Percentiles rank a stretch among this genome's conserved stretches.
phyloP scores from a whole-genome alignment of 2,329 filamentous ascomycete species.

The Blumeriella jaapii region DNA sequence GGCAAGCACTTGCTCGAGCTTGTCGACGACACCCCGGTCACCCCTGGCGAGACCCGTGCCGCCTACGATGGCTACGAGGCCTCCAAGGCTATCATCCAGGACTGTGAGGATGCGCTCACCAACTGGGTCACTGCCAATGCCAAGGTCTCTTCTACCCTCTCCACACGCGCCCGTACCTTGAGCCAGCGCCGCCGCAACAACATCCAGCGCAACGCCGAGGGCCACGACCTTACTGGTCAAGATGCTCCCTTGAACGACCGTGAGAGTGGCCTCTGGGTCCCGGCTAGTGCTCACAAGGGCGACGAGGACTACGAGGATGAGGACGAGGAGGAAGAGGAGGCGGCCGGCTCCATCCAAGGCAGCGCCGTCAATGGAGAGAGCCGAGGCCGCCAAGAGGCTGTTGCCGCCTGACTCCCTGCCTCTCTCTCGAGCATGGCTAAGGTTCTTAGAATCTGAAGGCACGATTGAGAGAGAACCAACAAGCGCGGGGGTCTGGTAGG shows the following conservation, averaged over 20 bases:
- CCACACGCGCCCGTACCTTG: constrained; percentile 74
- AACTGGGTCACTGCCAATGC: constrained; percentile 94
- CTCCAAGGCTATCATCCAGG: constrained; percentile 97
- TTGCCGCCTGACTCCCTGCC: constrained; percentile 26
- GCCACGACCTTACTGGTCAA: constrained; percentile 72
- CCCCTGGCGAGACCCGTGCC: constrained; percentile 87
- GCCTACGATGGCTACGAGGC: constrained; percentile 98
- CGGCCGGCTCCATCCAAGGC: constrained; percentile 39
- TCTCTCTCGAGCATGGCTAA: constrained; percentile 1
- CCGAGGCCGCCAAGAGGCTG: constrained; percentile 37
- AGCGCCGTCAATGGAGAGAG: constrained; percentile 45
- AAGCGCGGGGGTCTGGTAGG: no score
- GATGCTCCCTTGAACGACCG: constrained; percentile 67
- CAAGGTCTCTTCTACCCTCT: constrained; percentile 77
- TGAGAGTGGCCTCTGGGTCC: constrained; percentile 72
- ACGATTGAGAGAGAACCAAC: no score
- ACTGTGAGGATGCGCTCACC: constrained; percentile 93
- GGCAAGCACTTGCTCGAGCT: constrained; percentile 97
- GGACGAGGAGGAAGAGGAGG: constrained; percentile 49
- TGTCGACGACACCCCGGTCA: constrained; percentile 92
- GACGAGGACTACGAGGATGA: constrained; percentile 50
- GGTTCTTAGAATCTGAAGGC: no score
- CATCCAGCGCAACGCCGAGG: constrained; percentile 55
- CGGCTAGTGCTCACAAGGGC: constrained; percentile 52
- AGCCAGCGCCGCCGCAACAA: constrained; percentile 74